Base-by-base conservation (phyloP, 768 basidiomycete species). In the Tubosaeta sp. region DNA sequence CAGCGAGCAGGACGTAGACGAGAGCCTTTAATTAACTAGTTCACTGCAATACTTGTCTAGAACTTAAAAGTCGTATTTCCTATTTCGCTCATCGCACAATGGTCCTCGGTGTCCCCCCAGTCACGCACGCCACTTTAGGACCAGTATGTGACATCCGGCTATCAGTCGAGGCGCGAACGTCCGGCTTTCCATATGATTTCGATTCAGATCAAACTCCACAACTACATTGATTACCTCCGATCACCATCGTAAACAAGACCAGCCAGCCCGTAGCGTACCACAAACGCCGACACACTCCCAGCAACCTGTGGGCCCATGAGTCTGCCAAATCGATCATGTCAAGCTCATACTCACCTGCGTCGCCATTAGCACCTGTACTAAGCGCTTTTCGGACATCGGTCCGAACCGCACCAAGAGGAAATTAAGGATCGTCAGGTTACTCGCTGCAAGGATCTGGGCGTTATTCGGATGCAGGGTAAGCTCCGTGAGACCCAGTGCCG, bases 401-500 rank as follows among this genome's bases (percentile, higher is more conserved):
- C 94, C 94, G 6, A 89, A 64, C 19, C 81, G 76, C 21, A 95
- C 71, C 27, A 99, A 76, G 48, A 96, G 76, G 48, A 87, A 79
- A 66, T 96, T 98, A 29, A 95, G 73, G 52, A 99, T 84, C 0
- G 96, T 99, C 53, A 98, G 70, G 68, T 99, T 99, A 31, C 89
- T 93, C 4, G 83, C 77, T 52, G 87, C 84, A 3, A 75, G 63
- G 57, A 96, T 84, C 22, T 64, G 67, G 11, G 82, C 82, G 21
- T 73, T 83, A 39, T 61, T 73, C 13, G 78, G 70, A 58, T 84
- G 77, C 16, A 72, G 54, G 25, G 78, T 82, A 6, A 96, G 70
- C 29, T 83, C 71, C 27, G 89, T 83, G 18, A 94, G 71, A 4
- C 87, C 79, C 10, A 96, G 63, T 1, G 72, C 56, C 3, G 84